These are phyloP conservation scores for Candida qinlingensis DNA, from an alignment of 805 yeast species.

Conservation along the genomic window DNA sequence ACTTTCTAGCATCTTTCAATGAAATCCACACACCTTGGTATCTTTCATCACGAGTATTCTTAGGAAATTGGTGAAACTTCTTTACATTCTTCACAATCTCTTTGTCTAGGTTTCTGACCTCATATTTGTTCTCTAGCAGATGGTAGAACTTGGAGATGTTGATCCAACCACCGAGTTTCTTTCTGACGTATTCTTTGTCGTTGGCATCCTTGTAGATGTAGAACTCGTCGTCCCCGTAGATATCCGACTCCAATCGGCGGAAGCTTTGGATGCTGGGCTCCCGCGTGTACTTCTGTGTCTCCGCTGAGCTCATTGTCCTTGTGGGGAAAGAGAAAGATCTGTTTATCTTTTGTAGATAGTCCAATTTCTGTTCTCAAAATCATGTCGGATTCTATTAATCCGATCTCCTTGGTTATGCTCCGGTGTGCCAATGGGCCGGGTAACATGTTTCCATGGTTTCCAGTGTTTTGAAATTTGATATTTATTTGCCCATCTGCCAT, in stretches of 20 bases:
- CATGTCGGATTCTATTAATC: no score
- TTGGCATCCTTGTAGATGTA: conserved; percentile 7
- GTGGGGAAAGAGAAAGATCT: no score
- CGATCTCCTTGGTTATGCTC: no score
- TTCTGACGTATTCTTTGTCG: conserved; percentile 8
- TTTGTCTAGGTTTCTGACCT: not conserved
- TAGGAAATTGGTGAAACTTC: not conserved
- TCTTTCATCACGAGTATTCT: not conserved
- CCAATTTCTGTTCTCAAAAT: no score
- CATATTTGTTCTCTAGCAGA: not conserved
- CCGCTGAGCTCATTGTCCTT: no score
- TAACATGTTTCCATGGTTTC: not conserved
- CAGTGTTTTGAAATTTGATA: not conserved
- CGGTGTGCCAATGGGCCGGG: not conserved
- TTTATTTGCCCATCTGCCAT: not conserved
- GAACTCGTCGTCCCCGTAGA: conserved; percentile 8
- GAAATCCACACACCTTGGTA: conserved; percentile 22
- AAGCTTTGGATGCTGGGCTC: conserved; percentile 3
- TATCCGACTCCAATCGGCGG: conserved; percentile 4
- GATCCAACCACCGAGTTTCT: conserved; percentile 22
- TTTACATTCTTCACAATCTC: not conserved
- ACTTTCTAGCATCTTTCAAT: conserved; percentile 17
- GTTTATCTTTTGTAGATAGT: no score
- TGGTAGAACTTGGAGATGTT: conserved; percentile 14
- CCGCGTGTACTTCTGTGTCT: not conserved